These are phyloP conservation scores for Pyrenula aspistea DNA, from an alignment of 495 filamentous ascomycete genomes.

Conservation along the genomic window DNA sequence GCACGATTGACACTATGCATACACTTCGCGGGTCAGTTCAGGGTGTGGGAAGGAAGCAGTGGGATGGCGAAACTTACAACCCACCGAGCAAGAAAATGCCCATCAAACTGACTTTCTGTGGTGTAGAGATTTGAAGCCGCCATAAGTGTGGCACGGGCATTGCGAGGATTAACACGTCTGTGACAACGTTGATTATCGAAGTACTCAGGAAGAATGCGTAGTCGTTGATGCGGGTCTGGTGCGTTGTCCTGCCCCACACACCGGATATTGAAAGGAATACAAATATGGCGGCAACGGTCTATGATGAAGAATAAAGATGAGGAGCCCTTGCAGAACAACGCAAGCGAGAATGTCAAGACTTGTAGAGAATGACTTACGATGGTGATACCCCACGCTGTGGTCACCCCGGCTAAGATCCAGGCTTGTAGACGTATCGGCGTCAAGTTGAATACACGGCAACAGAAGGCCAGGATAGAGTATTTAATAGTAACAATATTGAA, in stretches of 20 bases:
- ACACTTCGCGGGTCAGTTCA: neutral
- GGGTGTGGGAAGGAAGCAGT: neutral
- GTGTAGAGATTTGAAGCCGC: neutral
- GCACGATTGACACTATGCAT: neutral
- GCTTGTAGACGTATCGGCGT: neutral
- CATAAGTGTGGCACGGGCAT: neutral
- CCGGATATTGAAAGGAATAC: neutral
- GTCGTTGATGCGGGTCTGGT: slow-evolving; percentile 1
- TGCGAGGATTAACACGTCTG: neutral
- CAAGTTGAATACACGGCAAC: slow-evolving; percentile 8
- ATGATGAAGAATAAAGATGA: too few relatives aligned
- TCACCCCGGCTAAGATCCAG: slow-evolving; percentile 2
- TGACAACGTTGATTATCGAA: neutral
- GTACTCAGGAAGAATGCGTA: slow-evolving; percentile 1
- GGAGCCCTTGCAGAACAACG: too few relatives aligned
- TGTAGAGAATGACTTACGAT: slow-evolving; percentile 1
- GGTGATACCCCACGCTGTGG: slow-evolving; percentile 2
- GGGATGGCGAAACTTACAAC: neutral
- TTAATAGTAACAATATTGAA: slow-evolving; percentile 6
- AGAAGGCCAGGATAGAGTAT: slow-evolving; percentile 11
- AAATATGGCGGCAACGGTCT: neutral
- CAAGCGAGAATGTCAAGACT: too few relatives aligned
- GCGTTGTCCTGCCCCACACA: neutral
- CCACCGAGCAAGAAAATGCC: neutral
- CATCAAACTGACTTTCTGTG: neutral